Base-by-base conservation (phyloP, 164 flowering plant species). In the Tinospora cordifolia region DNA sequence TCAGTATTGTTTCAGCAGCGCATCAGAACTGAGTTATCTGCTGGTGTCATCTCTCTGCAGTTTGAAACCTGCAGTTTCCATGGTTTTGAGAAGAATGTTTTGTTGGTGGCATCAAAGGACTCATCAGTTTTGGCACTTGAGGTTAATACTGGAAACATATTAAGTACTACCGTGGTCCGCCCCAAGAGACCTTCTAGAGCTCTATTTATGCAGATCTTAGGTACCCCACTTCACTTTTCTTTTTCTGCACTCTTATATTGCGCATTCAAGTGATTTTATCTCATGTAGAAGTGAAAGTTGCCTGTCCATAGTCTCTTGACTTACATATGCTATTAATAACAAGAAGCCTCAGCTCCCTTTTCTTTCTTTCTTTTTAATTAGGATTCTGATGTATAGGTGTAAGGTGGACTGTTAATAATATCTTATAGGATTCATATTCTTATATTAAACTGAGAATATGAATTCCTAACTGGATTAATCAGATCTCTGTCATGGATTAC, bases 101-200 rank as follows among this genome's bases (percentile, higher is more conserved):
- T 93, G 36, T 75, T 85, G 64, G 90, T 88, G 63, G 90, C 87
- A 22, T 79, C 89, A 26, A 87, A 77, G 76, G 98, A 93, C 81
- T 90, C 97, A 14, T 91, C 98, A 39, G 68, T 89, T 75, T 51
- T 85, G 74, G 88, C 89, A 62, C 81, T 93, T 71, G 98, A 91
- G 41, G 79, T 79, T 70, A 91, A 87, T 34, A 83, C 80, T 60
- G 97, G 96, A 73, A 87, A 79, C 70, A 75, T 73, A 68, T 66
- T 93, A 58, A 84, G 85, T 74, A 63, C 84, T 58, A 71, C 71
- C 62, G 49, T 67, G 25, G 80, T 93, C 70, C 88, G 77, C 47
- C 90, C 93, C 6, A 93, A 88, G 73, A 91, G 81, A 79, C 95
- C 91, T 51, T 83, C 87, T 13, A 85, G 62, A 73, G 93, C 92